Evolutionary conservation across 2,329 filamentous ascomycete species (phyloP).

Genomic region (Fusarium algeriense): DNA sequence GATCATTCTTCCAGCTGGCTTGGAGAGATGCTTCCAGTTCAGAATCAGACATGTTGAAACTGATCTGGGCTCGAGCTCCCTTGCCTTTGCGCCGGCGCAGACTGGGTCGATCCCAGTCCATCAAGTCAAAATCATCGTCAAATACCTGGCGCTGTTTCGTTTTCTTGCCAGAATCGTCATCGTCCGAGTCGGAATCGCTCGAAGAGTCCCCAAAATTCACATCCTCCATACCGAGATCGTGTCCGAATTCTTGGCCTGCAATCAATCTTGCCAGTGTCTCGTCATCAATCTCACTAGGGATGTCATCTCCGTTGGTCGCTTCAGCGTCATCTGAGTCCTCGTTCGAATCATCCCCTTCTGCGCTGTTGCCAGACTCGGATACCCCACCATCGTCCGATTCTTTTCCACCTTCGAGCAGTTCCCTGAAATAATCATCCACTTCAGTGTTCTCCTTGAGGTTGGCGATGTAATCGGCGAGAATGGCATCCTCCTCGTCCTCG

Average conservation of each 20-base stretch:
- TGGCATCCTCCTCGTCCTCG: slow-evolving; percentile 63
- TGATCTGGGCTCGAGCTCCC: slow-evolving; percentile 66
- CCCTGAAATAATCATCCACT: slow-evolving; percentile 59
- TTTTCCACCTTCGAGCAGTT: slow-evolving; percentile 23
- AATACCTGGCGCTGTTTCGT: slow-evolving; percentile 52
- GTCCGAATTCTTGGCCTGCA: slow-evolving; percentile 39
- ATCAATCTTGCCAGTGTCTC: slow-evolving; percentile 45
- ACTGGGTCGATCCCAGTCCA: slow-evolving; percentile 82
- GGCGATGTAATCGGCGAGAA: slow-evolving; percentile 77
- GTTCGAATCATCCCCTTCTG: slow-evolving; percentile 45
- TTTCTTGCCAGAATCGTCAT: slow-evolving; percentile 43
- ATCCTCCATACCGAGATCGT: slow-evolving; percentile 36
- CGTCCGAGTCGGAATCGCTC: slow-evolving; percentile 33
- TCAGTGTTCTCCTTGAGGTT: slow-evolving; percentile 68
- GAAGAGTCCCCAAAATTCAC: slow-evolving; percentile 30
- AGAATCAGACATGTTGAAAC: slow-evolving; percentile 70
- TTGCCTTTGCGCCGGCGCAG: slow-evolving; percentile 73
- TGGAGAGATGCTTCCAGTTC: slow-evolving; percentile 73
- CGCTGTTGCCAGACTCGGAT: slow-evolving; percentile 61
- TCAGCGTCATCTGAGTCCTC: slow-evolving; percentile 14
- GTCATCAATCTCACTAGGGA: slow-evolving; percentile 45
- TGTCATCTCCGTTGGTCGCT: slow-evolving; percentile 15
- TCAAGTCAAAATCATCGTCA: slow-evolving; percentile 82
- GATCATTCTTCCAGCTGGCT: slow-evolving; percentile 73
- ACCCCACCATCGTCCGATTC: slow-evolving; percentile 19